Base-by-base conservation (phyloP, 345 rosid genomes). In the Balakata baccata region DNA sequence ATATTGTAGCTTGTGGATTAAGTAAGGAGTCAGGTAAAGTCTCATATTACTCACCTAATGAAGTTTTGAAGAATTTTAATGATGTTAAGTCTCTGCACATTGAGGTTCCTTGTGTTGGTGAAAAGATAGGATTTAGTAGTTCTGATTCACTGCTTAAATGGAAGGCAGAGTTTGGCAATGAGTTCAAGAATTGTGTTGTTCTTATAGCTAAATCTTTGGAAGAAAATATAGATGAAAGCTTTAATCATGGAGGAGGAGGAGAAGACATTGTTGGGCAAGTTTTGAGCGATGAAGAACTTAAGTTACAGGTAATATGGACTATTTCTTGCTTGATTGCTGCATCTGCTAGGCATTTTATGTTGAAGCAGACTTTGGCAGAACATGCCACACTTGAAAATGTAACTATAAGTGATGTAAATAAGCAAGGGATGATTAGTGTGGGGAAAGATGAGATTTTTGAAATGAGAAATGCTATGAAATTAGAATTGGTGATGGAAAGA, bases 81-180 rank as follows among this genome's bases (percentile, higher is more conserved):
- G 75, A 74, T n/a, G 45, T 81, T 11, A 71, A 73, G 39, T 80
- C 77, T 7, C 62, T 87, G 72, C 78, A 75, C 53, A 25, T 87
- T 0, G 72, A 77, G 78, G 73, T 84, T 20, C 87, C 87, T 25
- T 74, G 66, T 7, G 39, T 47, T 9, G 81, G 64, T 3, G 45
- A 22, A 4, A 79, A 62, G 46, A 46, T 66, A 3, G 82, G 77
- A 16, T 39, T 68, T 63, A 47, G 56, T 37, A 65, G 46, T 0
- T 60, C 39, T 4, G 79, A 75, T 70, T 76, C 76, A 10, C 38
- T 84, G 23, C 76, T 87, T 18, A 81, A 78, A 72, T 87, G 91
- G 89, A 72, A 72, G 17, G 91, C 91, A 3, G 78, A 64, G 29
- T 85, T 82, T 51, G 86, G 85, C 0, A 58, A 73, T 20, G 68